Conservation (phyloP, 2,329 filamentous ascomycete genomes). For the Fusarium abutilonis region DNA sequence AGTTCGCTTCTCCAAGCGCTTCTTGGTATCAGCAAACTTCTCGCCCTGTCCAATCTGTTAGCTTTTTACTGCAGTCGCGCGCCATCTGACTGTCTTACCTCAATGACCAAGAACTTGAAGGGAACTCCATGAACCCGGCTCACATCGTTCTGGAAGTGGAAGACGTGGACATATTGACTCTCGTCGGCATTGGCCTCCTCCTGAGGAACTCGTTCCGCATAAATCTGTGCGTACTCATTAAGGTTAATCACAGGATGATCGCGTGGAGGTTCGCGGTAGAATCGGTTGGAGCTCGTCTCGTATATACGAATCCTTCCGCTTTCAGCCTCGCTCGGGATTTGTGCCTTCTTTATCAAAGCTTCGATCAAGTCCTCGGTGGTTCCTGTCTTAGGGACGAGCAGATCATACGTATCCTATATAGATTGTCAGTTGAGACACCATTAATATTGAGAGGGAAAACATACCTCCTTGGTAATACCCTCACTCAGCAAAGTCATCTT, state of each 20-base stretch:
- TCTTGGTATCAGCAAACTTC: conserved; percentile 88
- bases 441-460: conserved; percentile 38
- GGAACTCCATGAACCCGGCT: conserved; percentile 86
- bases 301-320: conserved; percentile 80
- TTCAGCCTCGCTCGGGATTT: conserved; percentile 76
- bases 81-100: conserved; percentile 62
- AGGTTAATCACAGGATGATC: conserved; percentile 81
- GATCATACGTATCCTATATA: conserved; percentile 75
- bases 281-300: conserved; percentile 83
- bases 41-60: conserved; percentile 69
- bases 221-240: conserved; percentile 84
- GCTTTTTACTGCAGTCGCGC: not conserved
- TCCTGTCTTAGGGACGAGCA: conserved; percentile 89
- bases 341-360: conserved; percentile 81
- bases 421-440: conserved; percentile 8
- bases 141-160: conserved; percentile 93
- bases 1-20: conserved; percentile 90
- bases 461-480: conserved; percentile 88
- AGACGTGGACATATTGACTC: conserved; percentile 75
- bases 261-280: conserved; percentile 78
- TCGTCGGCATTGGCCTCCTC: conserved; percentile 71
- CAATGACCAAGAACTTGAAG: conserved; percentile 87
- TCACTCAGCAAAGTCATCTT: conserved; percentile 88
- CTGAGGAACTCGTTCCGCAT: conserved; percentile 82
- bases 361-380: conserved; percentile 81